Base-by-base conservation (phyloP, 805 yeast species). In the Metschnikowia matae region DNA sequence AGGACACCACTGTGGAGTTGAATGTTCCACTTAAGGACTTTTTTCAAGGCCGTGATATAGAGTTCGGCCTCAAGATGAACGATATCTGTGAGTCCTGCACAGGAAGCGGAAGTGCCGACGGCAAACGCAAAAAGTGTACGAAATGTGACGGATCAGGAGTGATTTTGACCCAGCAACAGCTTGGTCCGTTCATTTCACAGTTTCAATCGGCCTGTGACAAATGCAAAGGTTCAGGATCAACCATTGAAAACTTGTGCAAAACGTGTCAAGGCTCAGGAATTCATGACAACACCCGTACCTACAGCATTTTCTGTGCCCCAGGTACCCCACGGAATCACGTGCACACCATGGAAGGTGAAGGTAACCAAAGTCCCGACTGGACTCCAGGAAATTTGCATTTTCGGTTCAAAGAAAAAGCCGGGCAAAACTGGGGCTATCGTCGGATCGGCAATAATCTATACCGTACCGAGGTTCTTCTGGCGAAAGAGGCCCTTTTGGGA, bases 141-240 rank as follows among this genome's bases (percentile, higher is more conserved):
- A 70, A 69, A 46, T 94, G 99, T 73, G 65, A 74, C 11, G 99
- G 99, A 4, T 68, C 70, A 23, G 99, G 99, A 26, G 74, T 84
- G 20, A 67, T 80, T 36, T 64, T 83, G 6, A 79, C 84, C 49
- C 77, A 81, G 45, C 75, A 85, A 52, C 96, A 91, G 64, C 68
- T 92, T 56, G 97, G 89, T 0, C 96, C 95, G 4, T 88, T 94
- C 89, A 72, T 88, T 54, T 98, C 94, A 68, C 87, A 84, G 54
- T 77, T 91, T 58, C 92, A 88, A 64, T 78, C 83, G 40, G 75
- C 77, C 3, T 94, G 99, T 77, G 89, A 86, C 48, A 69, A 71
- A 46, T 94, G 99, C 75, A 69, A 72, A 10, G 98, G 98, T 34
- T 70, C 75, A 40, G 99, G 99, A 11, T 72, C 80, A 49, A 68